A percentile compares a stretch with the other conserved stretches of the same genome.
Evolutionary conservation across 495 filamentous ascomycete genomes (phyloP).

Genomic region (Cenococcum geophilum): DNA sequence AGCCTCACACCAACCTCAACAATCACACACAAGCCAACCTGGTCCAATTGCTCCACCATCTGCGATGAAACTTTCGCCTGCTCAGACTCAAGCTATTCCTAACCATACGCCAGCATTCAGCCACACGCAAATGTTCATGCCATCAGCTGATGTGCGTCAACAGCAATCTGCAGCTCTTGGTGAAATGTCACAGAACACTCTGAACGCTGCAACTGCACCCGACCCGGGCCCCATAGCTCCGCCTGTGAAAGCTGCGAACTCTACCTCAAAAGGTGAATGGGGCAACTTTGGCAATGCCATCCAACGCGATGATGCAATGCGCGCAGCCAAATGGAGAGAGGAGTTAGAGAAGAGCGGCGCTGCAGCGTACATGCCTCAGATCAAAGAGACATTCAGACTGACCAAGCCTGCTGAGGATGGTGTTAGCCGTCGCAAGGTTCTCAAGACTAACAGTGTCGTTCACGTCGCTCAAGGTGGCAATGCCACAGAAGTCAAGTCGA

Average conservation of each 20-base stretch:
- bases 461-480: not conserved
- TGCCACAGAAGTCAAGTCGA: conserved; percentile 7
- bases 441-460: conserved; percentile 14
- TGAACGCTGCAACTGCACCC: not conserved
- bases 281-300: conserved; percentile 4
- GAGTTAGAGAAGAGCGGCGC: not conserved
- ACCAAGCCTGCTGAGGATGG: not conserved
- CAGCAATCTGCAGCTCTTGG: conserved; percentile 11
- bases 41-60: conserved; percentile 35
- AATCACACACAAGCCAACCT: conserved; percentile 22
- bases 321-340: not conserved
- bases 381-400: not conserved
- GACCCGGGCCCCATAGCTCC: conserved; percentile 10
- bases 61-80: conserved; percentile 17
- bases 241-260: not conserved
- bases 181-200: not conserved
- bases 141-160: not conserved
- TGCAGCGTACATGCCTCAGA: not conserved
- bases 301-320: not conserved
- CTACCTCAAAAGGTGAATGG: conserved; percentile 3
- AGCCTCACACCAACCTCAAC: conserved; percentile 17
- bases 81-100: conserved; percentile 13
- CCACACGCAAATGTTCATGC: not conserved
- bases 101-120: conserved; percentile 16
- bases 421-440: not conserved